A percentile compares a stretch with the other conserved stretches of the same genome.
Evolutionary conservation across 1,284 basidiomycete genomes (phyloP).

Genomic region (Cutaneotrichosporon cyanovorans): DNA sequence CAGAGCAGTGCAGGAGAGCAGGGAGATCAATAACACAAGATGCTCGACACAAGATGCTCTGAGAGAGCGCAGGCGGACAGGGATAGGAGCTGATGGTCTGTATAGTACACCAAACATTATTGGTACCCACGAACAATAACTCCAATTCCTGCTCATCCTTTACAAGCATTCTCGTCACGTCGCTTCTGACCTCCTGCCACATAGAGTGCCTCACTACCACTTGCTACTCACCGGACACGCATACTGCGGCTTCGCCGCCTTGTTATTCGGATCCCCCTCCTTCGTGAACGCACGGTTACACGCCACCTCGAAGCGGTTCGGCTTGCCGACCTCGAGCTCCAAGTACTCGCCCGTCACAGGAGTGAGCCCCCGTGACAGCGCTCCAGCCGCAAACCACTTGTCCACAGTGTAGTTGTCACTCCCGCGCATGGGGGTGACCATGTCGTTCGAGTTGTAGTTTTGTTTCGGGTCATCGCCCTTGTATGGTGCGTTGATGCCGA

Average conservation of each 20-base stretch:
- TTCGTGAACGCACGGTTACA: conserved; percentile 10
- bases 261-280: background rate
- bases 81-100: no score
- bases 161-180: no score
- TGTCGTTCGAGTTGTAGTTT: background rate
- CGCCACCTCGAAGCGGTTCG: conserved; percentile 4
- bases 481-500: conserved; percentile 5
- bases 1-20: no score
- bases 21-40: background rate
- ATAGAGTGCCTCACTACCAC: background rate
- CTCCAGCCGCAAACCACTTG: conserved; percentile 8
- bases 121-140: no score
- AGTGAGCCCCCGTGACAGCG: background rate
- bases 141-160: no score
- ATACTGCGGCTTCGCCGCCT: background rate
- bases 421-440: conserved; percentile 3
- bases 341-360: conserved; percentile 4
- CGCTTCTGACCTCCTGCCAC: no score
- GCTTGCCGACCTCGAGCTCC: conserved; percentile 5
- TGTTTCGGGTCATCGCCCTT: background rate
- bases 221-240: conserved; percentile 5
- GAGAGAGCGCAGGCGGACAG: background rate
- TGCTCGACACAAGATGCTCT: background rate
- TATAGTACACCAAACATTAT: no score
- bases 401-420: conserved; percentile 1